Evolutionary conservation across 805 yeast species (phyloP).

Genomic region (Blastobotrys mokoenaii): DNA sequence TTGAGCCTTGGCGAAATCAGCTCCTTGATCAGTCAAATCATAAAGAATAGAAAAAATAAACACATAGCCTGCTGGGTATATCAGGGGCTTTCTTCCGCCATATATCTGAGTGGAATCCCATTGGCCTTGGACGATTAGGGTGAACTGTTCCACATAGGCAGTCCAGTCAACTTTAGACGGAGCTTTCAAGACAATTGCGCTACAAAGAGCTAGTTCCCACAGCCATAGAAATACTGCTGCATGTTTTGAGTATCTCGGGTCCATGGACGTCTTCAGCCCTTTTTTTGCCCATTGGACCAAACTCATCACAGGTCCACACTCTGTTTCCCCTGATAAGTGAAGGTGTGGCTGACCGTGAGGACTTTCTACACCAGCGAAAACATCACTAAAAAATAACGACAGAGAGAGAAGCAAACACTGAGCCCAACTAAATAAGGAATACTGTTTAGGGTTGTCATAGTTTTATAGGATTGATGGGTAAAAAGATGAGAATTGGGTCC

Average conservation of each 20-base stretch:
- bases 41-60: conserved; percentile 55
- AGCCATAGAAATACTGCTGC: conserved; percentile 13
- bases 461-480: too few relatives aligned
- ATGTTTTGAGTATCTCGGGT: conserved; percentile 1
- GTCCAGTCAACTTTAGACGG: conserved; percentile 78
- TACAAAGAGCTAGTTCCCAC: conserved; percentile 26
- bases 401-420: too few relatives aligned
- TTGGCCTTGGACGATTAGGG: conserved; percentile 52
- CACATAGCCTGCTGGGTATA: conserved; percentile 91
- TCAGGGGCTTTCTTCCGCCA: conserved; percentile 90
- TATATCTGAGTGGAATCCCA: conserved; percentile 53
- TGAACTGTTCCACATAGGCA: conserved; percentile 85
- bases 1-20: conserved; percentile 54
- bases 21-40: conserved; percentile 55
- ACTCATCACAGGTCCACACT: too few relatives aligned
- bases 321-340: too few relatives aligned
- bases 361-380: too few relatives aligned
- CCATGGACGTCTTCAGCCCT: background rate
- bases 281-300: too few relatives aligned
- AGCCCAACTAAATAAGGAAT: too few relatives aligned
- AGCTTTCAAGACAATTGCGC: conserved; percentile 33
- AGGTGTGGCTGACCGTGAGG: too few relatives aligned
- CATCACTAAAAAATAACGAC: too few relatives aligned
- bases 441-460: too few relatives aligned
- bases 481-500: too few relatives aligned